These are phyloP conservation scores for Paraphaeosphaeria minitans DNA, from an alignment of 2,329 filamentous ascomycete genomes.

Conservation along the genomic window DNA sequence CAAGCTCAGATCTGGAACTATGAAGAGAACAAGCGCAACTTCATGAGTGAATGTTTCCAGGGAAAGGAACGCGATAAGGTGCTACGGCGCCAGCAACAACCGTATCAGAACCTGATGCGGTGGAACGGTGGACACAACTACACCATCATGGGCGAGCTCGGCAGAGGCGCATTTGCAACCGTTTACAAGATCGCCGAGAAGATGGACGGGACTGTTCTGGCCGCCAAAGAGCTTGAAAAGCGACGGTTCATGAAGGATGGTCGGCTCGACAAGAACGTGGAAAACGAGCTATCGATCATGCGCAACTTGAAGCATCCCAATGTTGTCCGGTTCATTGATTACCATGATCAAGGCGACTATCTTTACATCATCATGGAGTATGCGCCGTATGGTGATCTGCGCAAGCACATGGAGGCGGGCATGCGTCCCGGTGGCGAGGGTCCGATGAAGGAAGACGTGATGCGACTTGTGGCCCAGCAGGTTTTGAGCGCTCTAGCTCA, in stretches of 20 bases:
- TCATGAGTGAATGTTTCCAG: slow-evolving; percentile 56
- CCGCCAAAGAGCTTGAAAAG: slow-evolving; percentile 95
- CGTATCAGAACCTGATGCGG: slow-evolving; percentile 64
- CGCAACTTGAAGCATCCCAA: slow-evolving; percentile 80
- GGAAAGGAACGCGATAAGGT: slow-evolving; percentile 34
- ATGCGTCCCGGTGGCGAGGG: not conserved
- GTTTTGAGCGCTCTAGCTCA: slow-evolving; percentile 84
- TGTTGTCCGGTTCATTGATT: slow-evolving; percentile 89
- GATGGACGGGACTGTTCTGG: slow-evolving; percentile 80
- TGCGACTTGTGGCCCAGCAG: slow-evolving; percentile 74
- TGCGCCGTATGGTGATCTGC: slow-evolving; percentile 80
- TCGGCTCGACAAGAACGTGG: slow-evolving; percentile 84
- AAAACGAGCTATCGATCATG: slow-evolving; percentile 98
- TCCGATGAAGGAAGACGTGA: slow-evolving; percentile 44
- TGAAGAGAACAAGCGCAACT: slow-evolving; percentile 69
- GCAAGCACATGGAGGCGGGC: slow-evolving; percentile 69
- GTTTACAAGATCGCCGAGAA: slow-evolving; percentile 91
- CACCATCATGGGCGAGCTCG: slow-evolving; percentile 78
- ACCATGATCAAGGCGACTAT: slow-evolving; percentile 78
- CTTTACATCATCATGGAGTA: slow-evolving; percentile 98
- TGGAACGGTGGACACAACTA: slow-evolving; percentile 84
- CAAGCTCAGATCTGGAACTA: slow-evolving; percentile 65
- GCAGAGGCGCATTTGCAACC: slow-evolving; percentile 92
- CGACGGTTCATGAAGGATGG: slow-evolving; percentile 92
- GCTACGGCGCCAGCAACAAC: slow-evolving; percentile 32